Evolutionary conservation across 768 basidiomycete species (phyloP).

Genomic region (Chalciporus pseudorubinellus): DNA sequence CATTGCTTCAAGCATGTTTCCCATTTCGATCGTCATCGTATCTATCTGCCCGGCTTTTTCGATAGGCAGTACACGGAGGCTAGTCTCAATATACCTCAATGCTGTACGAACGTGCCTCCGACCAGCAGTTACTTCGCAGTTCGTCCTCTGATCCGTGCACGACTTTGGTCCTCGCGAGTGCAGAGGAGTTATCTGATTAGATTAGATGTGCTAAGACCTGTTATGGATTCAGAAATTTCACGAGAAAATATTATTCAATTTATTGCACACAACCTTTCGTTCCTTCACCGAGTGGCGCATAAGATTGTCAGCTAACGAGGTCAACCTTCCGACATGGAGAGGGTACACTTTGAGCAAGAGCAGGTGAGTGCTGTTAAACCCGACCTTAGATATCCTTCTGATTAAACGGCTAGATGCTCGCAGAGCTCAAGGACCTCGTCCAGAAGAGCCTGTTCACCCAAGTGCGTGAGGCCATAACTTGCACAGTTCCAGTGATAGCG

Average conservation of each 20-base stretch:
- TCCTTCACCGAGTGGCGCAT: neutral
- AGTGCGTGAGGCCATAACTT: conserved; percentile 40
- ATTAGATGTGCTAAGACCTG: conserved; percentile 10
- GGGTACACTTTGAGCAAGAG: conserved; percentile 93
- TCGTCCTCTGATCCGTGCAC: neutral
- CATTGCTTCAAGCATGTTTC: conserved; percentile 5
- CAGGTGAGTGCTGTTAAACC: conserved; percentile 45
- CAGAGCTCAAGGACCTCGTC: conserved; percentile 89
- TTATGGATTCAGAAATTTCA: neutral
- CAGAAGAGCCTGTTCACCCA: conserved; percentile 82
- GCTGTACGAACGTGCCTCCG: conserved; percentile 1
- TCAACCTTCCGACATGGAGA: conserved; percentile 64
- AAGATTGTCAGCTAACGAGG: neutral
- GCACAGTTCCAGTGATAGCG: neutral
- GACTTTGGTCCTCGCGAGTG: no score
- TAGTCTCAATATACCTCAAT: neutral
- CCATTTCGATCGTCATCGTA: neutral
- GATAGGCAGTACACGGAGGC: neutral
- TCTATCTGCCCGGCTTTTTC: neutral
- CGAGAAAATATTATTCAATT: neutral
- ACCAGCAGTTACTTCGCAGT: neutral
- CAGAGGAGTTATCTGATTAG: conserved; percentile 11
- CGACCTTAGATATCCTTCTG: neutral
- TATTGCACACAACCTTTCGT: neutral
- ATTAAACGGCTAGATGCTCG: conserved; percentile 67